Evolutionary conservation across 352 stramenopile species (phyloP), one percentile per base, ranked within the genome.

Genomic region (Pythium pyrilobum): DNA sequence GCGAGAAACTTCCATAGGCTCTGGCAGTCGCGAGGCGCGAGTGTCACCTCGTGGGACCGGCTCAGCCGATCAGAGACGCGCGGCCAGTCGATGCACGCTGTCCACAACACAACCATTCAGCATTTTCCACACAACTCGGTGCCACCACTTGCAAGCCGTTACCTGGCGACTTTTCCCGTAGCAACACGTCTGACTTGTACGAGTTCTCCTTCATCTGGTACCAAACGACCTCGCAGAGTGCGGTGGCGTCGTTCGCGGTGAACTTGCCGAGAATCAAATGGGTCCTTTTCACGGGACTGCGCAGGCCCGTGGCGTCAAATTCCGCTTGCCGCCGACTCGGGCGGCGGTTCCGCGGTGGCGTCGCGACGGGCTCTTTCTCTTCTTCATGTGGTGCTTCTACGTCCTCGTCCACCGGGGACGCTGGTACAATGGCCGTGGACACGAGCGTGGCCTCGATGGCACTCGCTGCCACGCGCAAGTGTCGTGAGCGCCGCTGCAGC

Each of bases 1-100:
- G 80, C 72, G 31, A 90, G 52, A 41, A 81, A 90, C 60, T 88
- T 90, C 80, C 80, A 90, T 20, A 88, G 62, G 16, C 57, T 11
- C 55, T 87, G 80, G 27, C 77, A 87, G 3, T 81, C 71, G 29
- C 48, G 52, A 0, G 74, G 38, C 11, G 45, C 60, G 33, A 84
- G 47, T 18, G 27, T 32, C 8, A 88, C 31, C 0, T 67, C 63
- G 28, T 87, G 71, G 10, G 54, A 69, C 40, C 48, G 57, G 20
- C 64, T 44, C 61, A 90, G 63, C 13, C 56, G 66, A 41, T 59
- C 64, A 5, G 71, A 53, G 6, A 90, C 66, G 8, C 63, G 33
- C 20, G 66, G 59, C 80, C 80, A 90, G 8, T 59, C 51, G 36
- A 90, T 87, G 23, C 54, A 53, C 39, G 41, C 25, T 47, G 12